These are phyloP conservation scores for Candida frijolesensis DNA, from an alignment of 1,139 yeast genomes.

Conservation along the genomic window DNA sequence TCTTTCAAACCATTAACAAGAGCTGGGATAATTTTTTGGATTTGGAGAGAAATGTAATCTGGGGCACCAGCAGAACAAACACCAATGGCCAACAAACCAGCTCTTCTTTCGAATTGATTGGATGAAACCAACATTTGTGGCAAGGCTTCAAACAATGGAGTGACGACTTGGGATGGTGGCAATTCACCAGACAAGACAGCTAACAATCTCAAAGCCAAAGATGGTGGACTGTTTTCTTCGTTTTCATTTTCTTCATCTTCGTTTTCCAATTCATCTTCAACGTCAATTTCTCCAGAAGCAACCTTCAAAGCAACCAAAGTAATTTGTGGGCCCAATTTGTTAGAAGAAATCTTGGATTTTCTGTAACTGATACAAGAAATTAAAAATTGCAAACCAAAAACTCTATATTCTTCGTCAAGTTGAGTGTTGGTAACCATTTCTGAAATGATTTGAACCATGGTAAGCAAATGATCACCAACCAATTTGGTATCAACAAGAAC, in stretches of 20 bases:
- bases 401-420: constrained; percentile 80
- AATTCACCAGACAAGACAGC: constrained; percentile 78
- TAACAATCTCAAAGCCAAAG: constrained; percentile 78
- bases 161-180: constrained; percentile 91
- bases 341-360: constrained; percentile 63
- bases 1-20: constrained; percentile 80
- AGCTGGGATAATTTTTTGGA: constrained; percentile 71
- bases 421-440: constrained; percentile 71
- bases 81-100: constrained; percentile 80
- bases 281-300: constrained; percentile 79
- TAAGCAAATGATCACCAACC: constrained; percentile 74
- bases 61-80: constrained; percentile 93
- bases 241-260: constrained; percentile 91
- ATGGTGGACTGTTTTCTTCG: constrained; percentile 81
- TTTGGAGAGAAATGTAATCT: constrained; percentile 78
- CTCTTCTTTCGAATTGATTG: constrained; percentile 81
- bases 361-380: constrained; percentile 73
- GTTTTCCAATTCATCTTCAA: constrained; percentile 67
- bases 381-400: constrained; percentile 82
- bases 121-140: constrained; percentile 63
- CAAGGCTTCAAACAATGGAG: constrained; percentile 72
- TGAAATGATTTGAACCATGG: constrained; percentile 70
- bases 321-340: constrained; percentile 81
- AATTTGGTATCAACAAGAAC: constrained; percentile 74
- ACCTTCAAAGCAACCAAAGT: constrained; percentile 74